These are phyloP conservation scores for Cyamopsis tetragonoloba DNA, from an alignment of 306 rosid species.

Conservation along the genomic window DNA sequence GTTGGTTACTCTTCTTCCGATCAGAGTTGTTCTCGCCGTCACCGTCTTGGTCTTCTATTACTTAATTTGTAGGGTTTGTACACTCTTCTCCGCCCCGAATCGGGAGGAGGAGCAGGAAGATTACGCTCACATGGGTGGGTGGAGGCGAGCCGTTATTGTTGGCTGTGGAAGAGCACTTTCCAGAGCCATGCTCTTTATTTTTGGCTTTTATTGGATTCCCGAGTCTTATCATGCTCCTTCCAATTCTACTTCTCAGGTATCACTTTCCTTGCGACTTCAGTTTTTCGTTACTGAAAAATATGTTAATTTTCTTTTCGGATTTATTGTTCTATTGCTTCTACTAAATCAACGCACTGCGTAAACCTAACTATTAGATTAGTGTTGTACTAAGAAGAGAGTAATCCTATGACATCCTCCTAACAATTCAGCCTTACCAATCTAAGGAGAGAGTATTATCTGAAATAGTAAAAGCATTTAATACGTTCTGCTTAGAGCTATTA, in stretches of 20 bases:
- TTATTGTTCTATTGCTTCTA: no score
- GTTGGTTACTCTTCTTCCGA: conserved; percentile 64
- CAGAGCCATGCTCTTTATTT: conserved; percentile 61
- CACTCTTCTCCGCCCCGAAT: conserved; percentile 58
- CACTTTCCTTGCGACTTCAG: not conserved
- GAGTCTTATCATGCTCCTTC: conserved; percentile 22
- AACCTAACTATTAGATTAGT: not conserved
- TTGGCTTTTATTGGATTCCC: conserved; percentile 94
- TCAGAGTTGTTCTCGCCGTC: conserved; percentile 47
- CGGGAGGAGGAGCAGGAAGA: conserved; percentile 80
- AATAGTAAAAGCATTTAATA: not conserved
- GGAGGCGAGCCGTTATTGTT: conserved; percentile 68
- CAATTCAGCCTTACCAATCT: not conserved
- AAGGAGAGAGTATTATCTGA: not conserved
- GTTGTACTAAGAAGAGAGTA: not conserved
- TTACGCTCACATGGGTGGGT: conserved; percentile 77
- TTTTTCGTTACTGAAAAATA: not conserved
- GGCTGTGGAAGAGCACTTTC: conserved; percentile 63
- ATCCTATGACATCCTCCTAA: not conserved
- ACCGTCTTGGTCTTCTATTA: conserved; percentile 57
- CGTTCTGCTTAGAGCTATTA: not conserved
- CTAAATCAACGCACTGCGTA: not conserved
- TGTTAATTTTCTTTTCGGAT: not conserved
- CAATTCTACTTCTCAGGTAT: conserved; percentile 17
- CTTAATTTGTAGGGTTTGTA: conserved; percentile 70